Conservation (phyloP, 768 basidiomycete genomes). For the Hemileccinum rubropunctum region DNA sequence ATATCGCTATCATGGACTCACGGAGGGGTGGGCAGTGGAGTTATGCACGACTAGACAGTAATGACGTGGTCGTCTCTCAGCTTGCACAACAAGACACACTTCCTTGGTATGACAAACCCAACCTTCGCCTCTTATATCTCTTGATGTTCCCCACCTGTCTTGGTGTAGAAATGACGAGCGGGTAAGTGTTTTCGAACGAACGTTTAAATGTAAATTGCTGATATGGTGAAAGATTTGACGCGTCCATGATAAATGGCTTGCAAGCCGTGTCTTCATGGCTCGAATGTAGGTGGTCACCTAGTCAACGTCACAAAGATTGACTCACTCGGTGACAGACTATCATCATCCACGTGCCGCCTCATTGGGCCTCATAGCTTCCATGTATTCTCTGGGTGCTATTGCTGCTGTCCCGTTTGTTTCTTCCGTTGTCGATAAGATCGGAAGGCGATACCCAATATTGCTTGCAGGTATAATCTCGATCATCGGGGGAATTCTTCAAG, state of each 20-base stretch:
- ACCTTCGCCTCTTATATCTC: too few relatives aligned
- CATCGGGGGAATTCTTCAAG: too few relatives aligned
- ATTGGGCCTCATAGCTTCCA: constrained; percentile 52
- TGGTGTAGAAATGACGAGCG: constrained; percentile 9
- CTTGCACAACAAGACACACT: constrained; percentile 38
- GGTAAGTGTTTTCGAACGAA: constrained; percentile 1
- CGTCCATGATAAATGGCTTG: constrained; percentile 62
- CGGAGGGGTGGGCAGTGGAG: too few relatives aligned
- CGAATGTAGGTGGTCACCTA: constrained; percentile 33
- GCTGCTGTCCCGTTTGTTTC: constrained; percentile 45
- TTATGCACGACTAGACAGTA: not conserved
- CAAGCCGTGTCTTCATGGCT: constrained; percentile 60
- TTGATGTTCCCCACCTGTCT: too few relatives aligned
- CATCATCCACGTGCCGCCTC: too few relatives aligned
- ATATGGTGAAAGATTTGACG: constrained; percentile 17
- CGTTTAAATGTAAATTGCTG: not conserved
- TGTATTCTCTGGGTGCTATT: constrained; percentile 59
- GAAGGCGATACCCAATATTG: too few relatives aligned
- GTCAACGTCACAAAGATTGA: not conserved
- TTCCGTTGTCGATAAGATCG: too few relatives aligned
- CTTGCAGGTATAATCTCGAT: too few relatives aligned
- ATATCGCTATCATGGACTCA: too few relatives aligned
- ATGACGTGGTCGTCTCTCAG: constrained; percentile 9
- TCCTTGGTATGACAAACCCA: too few relatives aligned
- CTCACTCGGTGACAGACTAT: constrained; percentile 34